Evolutionary conservation across 768 basidiomycete genomes (phyloP), one percentile per base, ranked within the genome.

Genomic region (Pulveroboletus sp.): DNA sequence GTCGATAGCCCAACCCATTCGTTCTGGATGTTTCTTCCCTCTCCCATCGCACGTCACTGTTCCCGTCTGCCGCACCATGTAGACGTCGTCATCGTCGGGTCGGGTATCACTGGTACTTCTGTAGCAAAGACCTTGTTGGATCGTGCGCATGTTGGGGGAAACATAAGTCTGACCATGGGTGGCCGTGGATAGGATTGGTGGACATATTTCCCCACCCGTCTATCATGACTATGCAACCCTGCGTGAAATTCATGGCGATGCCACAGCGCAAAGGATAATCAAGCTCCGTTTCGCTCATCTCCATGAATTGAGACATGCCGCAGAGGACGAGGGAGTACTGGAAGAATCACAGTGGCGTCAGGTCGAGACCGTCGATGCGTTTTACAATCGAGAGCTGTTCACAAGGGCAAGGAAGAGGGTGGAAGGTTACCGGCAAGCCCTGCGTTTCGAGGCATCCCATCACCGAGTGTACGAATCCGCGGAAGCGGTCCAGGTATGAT

Each of bases 71-170:
- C 67, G 5, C 59, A 59, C 0, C 67, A 81, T 47, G 84, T 76
- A 1, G 87, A 89, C 56, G 66, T 89, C 4, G 78, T 88, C 24
- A 72, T 90, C 44, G 77, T 90, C 47, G 88, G 88, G 3, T 84
- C 83, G n/a, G 88, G 88, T 0, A 85, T 90, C 50, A 83, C 87
- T 0, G 86, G 86, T 4, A 73, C 83, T 0, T 73, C 81, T 1
- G 64, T 86, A 39, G 81, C 78, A 5, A 76, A 80, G 53, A 75
- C 76, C 8, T 52, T 85, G 21, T 69, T 89, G 14, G 69, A 73
- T 36, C 62, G 64, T 15, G 57, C 62, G 7, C 46, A 50, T 27
- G 65, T 46, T 43, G 52, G 59, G 8, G 64, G 59, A 24, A 63
- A 61, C 9, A 9, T 6, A 33, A 5, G 33, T 33, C 11, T 33